phyloP scores from a whole-genome alignment of 202 grass and related monocot genomes.

The Panicum virgatum region DNA sequence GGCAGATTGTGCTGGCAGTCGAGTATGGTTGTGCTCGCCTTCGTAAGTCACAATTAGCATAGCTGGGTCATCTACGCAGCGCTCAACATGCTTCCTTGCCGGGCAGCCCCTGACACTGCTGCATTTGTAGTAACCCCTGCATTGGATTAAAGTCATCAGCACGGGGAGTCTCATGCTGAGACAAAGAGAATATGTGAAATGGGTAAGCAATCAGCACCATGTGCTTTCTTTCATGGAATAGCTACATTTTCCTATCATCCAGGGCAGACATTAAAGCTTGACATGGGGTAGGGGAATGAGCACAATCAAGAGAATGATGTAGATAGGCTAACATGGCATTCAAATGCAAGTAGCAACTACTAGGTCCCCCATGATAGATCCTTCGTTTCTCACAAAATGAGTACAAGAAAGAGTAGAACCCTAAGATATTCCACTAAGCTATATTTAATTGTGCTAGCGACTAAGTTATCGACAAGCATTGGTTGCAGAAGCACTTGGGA shows the following conservation, averaged over 20 bases:
- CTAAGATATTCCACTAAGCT: conserved; percentile 24
- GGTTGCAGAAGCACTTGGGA: conserved; percentile 41
- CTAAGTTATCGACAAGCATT: conserved; percentile 28
- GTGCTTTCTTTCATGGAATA: conserved; percentile 53
- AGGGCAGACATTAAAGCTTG: conserved; percentile 49
- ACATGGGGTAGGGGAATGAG: conserved; percentile 36
- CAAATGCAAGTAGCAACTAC: conserved; percentile 36
- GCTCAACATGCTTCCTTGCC: conserved; percentile 91
- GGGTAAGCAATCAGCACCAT: conserved; percentile 33
- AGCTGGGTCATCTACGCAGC: conserved; percentile 83
- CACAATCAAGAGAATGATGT: conserved; percentile 47
- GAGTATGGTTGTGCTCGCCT: conserved; percentile 87
- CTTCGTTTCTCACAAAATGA: conserved; percentile 20
- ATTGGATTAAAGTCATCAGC: conserved; percentile 26
- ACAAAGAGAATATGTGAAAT: conserved; percentile 21
- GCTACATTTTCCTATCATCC: conserved; percentile 46
- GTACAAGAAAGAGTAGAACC: conserved; percentile 7
- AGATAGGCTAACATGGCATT: conserved; percentile 36
- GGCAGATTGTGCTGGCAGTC: conserved; percentile 51
- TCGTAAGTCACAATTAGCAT: conserved; percentile 96
- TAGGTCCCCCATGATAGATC: conserved; percentile 28
- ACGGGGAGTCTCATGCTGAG: not conserved
- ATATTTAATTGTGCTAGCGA: conserved; percentile 49
- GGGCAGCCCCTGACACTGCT: conserved; percentile 95
- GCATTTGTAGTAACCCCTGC: conserved; percentile 99